phyloP scores from a whole-genome alignment of 179 eudicot genomes.

The Silene coronaria region DNA sequence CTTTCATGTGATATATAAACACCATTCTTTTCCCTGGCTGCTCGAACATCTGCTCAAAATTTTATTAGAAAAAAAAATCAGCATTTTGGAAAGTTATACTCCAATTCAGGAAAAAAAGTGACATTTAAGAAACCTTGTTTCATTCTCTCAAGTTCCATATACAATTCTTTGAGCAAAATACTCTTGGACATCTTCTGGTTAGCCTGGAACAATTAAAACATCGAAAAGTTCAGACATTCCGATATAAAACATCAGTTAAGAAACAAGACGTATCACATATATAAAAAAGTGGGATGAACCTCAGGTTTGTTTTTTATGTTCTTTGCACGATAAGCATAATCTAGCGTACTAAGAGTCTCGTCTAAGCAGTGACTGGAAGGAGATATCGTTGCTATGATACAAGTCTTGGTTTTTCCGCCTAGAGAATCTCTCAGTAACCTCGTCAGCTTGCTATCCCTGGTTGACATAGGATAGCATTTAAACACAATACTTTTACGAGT shows the following conservation, averaged over 20 bases:
- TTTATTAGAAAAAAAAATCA: neutral
- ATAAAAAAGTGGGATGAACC: conserved; percentile 30
- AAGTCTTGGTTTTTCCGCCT: conserved; percentile 71
- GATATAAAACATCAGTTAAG: neutral
- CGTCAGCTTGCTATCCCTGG: conserved; percentile 75
- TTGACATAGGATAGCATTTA: neutral
- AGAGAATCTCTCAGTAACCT: conserved; percentile 66
- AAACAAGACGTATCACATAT: neutral
- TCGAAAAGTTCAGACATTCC: neutral
- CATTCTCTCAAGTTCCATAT: conserved; percentile 76
- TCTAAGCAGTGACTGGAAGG: conserved; percentile 54
- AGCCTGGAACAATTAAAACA: conserved; percentile 40
- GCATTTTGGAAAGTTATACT: neutral
- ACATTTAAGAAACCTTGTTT: conserved; percentile 53
- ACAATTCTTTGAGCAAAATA: conserved; percentile 71
- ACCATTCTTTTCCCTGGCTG: conserved; percentile 88
- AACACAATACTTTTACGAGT: neutral
- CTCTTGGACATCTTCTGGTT: conserved; percentile 73
- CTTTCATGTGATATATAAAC: conserved; percentile 73
- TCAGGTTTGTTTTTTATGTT: conserved; percentile 71
- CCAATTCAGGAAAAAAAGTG: neutral
- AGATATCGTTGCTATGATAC: conserved; percentile 65
- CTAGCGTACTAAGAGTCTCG: conserved; percentile 71
- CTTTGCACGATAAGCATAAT: conserved; percentile 70
- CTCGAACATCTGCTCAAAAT: conserved; percentile 56